Evolutionary conservation across 352 stramenopile species (phyloP).

Genomic region (Globisporangium uncinulatum): DNA sequence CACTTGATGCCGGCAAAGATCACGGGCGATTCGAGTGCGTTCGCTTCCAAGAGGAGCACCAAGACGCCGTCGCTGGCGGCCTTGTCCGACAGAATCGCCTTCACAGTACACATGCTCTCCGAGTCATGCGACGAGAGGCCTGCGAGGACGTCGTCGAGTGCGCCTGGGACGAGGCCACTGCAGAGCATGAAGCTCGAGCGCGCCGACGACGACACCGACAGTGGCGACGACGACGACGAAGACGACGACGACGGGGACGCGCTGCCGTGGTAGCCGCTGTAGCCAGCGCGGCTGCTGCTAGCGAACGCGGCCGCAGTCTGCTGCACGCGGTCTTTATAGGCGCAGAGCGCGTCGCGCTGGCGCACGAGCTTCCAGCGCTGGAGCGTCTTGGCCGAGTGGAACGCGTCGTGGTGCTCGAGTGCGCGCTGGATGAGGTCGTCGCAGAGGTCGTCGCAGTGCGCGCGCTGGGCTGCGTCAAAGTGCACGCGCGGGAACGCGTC

Average conservation of each 20-base stretch:
- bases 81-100: conserved; percentile 37
- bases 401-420: conserved; percentile 45
- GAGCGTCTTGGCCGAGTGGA: conserved; percentile 31
- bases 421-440: conserved; percentile 57
- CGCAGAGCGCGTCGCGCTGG: conserved; percentile 43
- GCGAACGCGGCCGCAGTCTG: conserved; percentile 1
- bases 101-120: conserved; percentile 42
- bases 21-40: conserved; percentile 32
- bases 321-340: conserved; percentile 31
- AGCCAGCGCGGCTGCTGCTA: neutral
- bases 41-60: conserved; percentile 51
- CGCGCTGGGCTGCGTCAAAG: conserved; percentile 27
- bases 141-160: conserved; percentile 46
- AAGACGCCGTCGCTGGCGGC: conserved; percentile 53
- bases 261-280: neutral
- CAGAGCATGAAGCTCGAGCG: conserved; percentile 39
- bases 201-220: conserved; percentile 11
- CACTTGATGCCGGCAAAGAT: conserved; percentile 65
- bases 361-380: conserved; percentile 55
- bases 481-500: conserved; percentile 26
- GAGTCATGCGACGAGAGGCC: conserved; percentile 45
- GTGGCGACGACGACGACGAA: no score
- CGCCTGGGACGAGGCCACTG: conserved; percentile 50
- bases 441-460: conserved; percentile 39
- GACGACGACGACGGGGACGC: conserved; percentile 9